Base-by-base conservation (phyloP, 169 alveolate genomes). In the Cryptosporidium canis region DNA sequence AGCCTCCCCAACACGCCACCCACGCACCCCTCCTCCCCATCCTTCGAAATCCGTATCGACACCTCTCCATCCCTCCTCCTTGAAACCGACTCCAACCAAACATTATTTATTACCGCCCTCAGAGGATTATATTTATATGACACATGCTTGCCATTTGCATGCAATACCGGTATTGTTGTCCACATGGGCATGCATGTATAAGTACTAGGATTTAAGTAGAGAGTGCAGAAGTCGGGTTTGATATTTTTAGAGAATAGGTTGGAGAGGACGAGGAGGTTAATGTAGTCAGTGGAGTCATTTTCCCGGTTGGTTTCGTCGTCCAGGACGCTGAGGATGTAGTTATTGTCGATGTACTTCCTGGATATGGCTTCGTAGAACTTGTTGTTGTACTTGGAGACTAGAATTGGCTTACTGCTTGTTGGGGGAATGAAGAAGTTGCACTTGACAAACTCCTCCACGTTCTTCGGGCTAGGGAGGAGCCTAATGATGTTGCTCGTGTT, bases 141-240 rank as follows among this genome's bases (percentile, higher is more conserved):
- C 18, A 51, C 67, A 48, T 70, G 41, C 29, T 51, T 70, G 35
- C 61, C 41, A 18, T 8, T 16, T 70, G 24, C 43, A 33, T 51
- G 55, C 29, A 70, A 51, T 53, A 70, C 55, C 44, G 84, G 84
- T 51, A 70, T 47, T 33, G 67, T 33, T 18, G 55, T 47, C 84
- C 84, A 70, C 55, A 70, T 33, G 9, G 84, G 84, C 47, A 70
- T 48, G 55, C 84, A 70, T 48, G 67, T 53, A 70, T 27, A 70
- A 37, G 66, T 70, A 53, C 37, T 55, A 31, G 84, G 84, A 55
- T 70, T 48, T 47, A 70, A 51, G 53, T 48, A 51, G 21, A 70
- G 51, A 4, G 84, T 70, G 53, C 48, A 70, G 47, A 70, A 48
- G 61, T 70, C 84, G 21, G 41, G 11, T 51, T 35, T 48, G 18